Evolutionary conservation across 2,329 filamentous ascomycete genomes (phyloP).

Genomic region (Ascochyta fabae): DNA sequence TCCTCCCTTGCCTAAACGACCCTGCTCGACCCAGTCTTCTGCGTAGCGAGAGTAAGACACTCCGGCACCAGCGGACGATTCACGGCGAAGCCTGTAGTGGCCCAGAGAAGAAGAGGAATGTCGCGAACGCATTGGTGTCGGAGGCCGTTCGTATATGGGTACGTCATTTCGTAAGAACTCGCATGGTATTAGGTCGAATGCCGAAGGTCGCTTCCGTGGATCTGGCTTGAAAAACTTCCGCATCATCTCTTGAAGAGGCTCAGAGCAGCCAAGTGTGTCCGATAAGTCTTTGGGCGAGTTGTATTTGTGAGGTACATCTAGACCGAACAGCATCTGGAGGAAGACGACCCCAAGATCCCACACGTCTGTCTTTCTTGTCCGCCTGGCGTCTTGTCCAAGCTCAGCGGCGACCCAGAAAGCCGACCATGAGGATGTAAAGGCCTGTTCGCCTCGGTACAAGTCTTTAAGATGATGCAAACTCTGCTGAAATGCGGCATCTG

Average conservation of each 20-base stretch:
- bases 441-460: constrained; percentile 58
- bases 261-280: constrained; percentile 73
- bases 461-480: constrained; percentile 68
- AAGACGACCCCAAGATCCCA: constrained; percentile 95
- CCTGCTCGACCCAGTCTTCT: constrained; percentile 90
- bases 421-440: constrained; percentile 69
- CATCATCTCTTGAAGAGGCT: constrained; percentile 79
- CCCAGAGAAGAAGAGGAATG: constrained; percentile 46
- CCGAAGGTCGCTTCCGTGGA: constrained; percentile 81
- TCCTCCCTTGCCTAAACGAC: constrained; percentile 86
- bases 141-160: constrained; percentile 48
- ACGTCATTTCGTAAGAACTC: constrained; percentile 61
- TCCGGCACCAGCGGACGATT: constrained; percentile 43
- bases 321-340: constrained; percentile 91
- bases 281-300: constrained; percentile 78
- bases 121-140: constrained; percentile 45
- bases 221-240: constrained; percentile 84
- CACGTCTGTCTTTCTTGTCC: constrained; percentile 81
- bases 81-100: constrained; percentile 42
- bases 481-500: constrained; percentile 74
- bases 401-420: constrained; percentile 86
- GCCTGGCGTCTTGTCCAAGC: constrained; percentile 64
- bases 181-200: constrained; percentile 72
- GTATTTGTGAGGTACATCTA: constrained; percentile 76
- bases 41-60: constrained; percentile 74